Evolutionary conservation across 176 grass and related monocot species (phyloP), one percentile per base, ranked within the genome.

Genomic region (Hordeum vulgare): DNA sequence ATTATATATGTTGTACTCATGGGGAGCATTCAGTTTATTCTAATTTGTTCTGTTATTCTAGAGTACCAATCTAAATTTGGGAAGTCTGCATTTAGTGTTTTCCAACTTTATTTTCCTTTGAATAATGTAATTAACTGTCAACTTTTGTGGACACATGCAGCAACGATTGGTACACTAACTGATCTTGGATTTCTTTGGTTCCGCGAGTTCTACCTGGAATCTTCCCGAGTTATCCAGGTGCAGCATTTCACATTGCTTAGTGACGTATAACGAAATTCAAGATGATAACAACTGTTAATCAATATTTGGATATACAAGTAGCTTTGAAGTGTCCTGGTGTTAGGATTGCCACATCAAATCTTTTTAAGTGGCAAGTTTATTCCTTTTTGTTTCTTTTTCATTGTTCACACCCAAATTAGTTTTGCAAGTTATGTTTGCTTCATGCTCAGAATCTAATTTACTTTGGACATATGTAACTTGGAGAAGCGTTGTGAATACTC

Each of bases 181-280:
- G 96, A 98, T 92, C 86, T 98, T 88, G 92, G 96, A 28, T 98
- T 95, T 88, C 96, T 98, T 79, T 98, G 96, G 96, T 98, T 98
- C 28, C 86, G 96, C 57, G 96, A 98, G 89, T 98, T 98, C 88
- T 98, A 98, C 80, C 90, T 98, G 83, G 96, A 98, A 91, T 98
- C 96, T 82, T 98, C 96, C 61, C 96, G 89, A 77, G 96, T 98
- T 61, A 98, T 98, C 61, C 96, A 98, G 96, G 96, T 98, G 83
- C 56, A 72, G 54, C 14, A 61, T 77, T 80, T 86, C 25, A 33
- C 74, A 49, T 76, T 71, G 1, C 20, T 39, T 56, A 14, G 33
- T 63, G 8, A 83, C 71, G 66, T 79, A 65, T 49, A 64, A 72
- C 11, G 2, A 84, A 74, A 79, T 88, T 88, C 11, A 74, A 72